Percentiles rank a stretch among this genome's conserved stretches.
phyloP scores from a whole-genome alignment of 2,329 filamentous ascomycete genomes.

The Penicillium psychrosexuale region DNA sequence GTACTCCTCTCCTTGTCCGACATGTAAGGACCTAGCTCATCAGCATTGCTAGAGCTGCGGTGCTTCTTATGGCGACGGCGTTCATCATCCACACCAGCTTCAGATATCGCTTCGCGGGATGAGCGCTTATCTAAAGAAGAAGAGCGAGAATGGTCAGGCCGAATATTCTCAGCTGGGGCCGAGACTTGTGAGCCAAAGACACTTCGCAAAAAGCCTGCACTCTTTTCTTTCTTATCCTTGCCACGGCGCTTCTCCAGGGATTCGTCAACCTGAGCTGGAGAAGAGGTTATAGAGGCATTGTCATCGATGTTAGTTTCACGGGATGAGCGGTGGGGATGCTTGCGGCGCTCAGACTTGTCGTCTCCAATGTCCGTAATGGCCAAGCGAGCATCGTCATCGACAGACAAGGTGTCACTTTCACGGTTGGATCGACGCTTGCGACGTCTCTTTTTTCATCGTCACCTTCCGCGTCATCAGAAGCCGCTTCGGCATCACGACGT shows the following conservation, averaged over 20 bases:
- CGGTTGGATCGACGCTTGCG: constrained; percentile 29
- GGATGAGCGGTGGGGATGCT: constrained; percentile 12
- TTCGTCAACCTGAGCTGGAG: constrained; percentile 33
- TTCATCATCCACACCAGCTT: constrained; percentile 36
- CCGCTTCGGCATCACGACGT: constrained; percentile 12
- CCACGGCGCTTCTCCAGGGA: constrained; percentile 29
- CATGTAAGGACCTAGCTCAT: constrained; percentile 44
- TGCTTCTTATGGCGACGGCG: constrained; percentile 47
- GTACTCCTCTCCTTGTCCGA: constrained; percentile 45
- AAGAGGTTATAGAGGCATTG: constrained; percentile 34
- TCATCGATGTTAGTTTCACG: constrained; percentile 33
- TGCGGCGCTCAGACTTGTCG: constrained; percentile 24
- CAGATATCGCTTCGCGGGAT: constrained; percentile 37
- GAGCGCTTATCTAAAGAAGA: constrained; percentile 29
- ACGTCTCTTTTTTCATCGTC: constrained; percentile 24
- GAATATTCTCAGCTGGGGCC: constrained; percentile 24
- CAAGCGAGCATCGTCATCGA: constrained; percentile 21
- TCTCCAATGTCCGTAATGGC: constrained; percentile 18
- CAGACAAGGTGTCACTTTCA: constrained; percentile 19
- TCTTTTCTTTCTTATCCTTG: constrained; percentile 34
- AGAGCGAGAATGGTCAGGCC: constrained; percentile 11
- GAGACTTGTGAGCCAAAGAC: constrained; percentile 40
- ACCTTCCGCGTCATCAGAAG: constrained; percentile 11
- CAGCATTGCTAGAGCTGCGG: constrained; percentile 42
- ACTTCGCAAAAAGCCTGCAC: constrained; percentile 35